A percentile compares a stretch with the other conserved stretches of the same genome.
Conservation (phyloP, 352 stramenopile species). For the Pythium coloratum region DNA sequence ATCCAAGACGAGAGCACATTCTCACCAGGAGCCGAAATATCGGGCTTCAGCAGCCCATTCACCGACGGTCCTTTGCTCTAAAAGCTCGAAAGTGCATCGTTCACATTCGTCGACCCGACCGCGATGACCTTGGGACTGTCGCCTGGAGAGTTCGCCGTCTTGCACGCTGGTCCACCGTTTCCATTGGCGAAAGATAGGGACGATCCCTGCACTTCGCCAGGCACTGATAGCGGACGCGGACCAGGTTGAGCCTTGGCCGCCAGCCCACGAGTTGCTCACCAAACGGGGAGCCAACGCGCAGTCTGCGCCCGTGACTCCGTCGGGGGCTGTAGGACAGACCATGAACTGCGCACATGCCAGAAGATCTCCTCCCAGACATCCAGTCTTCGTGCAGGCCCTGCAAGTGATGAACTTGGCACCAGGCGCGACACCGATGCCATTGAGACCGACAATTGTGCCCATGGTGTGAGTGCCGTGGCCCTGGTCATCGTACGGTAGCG, state of each 20-base stretch:
- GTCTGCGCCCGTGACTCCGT: slow-evolving; percentile 22
- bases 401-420: slow-evolving; percentile 31
- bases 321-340: slow-evolving; percentile 9
- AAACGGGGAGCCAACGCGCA: slow-evolving; percentile 25
- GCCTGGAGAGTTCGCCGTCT: slow-evolving; percentile 13
- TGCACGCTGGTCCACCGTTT: slow-evolving; percentile 22
- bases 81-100: slow-evolving; percentile 13
- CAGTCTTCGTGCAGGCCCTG: slow-evolving; percentile 12
- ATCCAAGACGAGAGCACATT: slow-evolving; percentile 8
- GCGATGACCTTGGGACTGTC: slow-evolving; percentile 29
- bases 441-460: slow-evolving; percentile 9
- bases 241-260: slow-evolving; percentile 1
- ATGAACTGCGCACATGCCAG: slow-evolving; percentile 32
- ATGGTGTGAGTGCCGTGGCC: slow-evolving; percentile 14
- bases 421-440: slow-evolving; percentile 15
- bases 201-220: slow-evolving; percentile 31
- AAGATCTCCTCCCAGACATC: slow-evolving; percentile 22
- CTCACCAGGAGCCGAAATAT: slow-evolving; percentile 16
- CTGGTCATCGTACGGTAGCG: slow-evolving; percentile 19
- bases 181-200: slow-evolving; percentile 27
- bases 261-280: slow-evolving; percentile 29
- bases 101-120: slow-evolving; percentile 25
- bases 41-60: slow-evolving; percentile 17
- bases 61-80: slow-evolving; percentile 20
- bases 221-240: slow-evolving; percentile 18